Percentiles rank a stretch among this genome's conserved stretches.
Conservation (phyloP, 129 eudicot species). For the Gnaphalium uliginosum region DNA sequence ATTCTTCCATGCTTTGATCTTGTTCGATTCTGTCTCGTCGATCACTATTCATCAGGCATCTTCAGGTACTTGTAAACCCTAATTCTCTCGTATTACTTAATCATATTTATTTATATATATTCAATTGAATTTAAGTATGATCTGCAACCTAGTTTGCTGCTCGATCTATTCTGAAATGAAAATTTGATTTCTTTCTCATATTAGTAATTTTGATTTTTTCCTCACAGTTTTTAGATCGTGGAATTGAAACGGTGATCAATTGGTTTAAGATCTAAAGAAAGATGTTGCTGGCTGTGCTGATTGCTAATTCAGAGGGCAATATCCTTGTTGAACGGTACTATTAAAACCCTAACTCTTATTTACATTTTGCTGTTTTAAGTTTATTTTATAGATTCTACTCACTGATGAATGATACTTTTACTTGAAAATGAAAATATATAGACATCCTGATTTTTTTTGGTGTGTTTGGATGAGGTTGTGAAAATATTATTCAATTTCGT, state of each 20-base stretch:
- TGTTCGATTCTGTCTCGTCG: background rate
- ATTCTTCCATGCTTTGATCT: background rate
- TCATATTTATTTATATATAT: too few relatives aligned
- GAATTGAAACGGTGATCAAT: background rate
- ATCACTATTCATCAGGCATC: too few relatives aligned
- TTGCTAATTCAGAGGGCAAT: constrained; percentile 96
- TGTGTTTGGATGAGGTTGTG: background rate
- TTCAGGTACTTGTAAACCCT: background rate
- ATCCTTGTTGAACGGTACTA: constrained; percentile 96
- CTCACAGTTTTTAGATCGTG: background rate
- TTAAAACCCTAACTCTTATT: background rate
- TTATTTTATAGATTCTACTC: background rate
- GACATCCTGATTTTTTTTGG: background rate
- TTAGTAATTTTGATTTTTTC: too few relatives aligned
- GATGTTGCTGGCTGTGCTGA: constrained; percentile 86
- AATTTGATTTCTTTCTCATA: background rate
- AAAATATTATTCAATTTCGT: background rate
- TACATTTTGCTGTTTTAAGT: background rate
- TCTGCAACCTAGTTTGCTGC: background rate
- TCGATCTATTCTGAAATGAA: background rate
- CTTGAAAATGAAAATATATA: background rate
- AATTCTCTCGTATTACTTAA: background rate
- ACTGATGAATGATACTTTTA: background rate
- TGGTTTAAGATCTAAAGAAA: background rate
- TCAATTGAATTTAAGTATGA: background rate